Evolutionary conservation across 2,329 filamentous ascomycete genomes (phyloP).

Genomic region (Pestalotiopsis sp.): DNA sequence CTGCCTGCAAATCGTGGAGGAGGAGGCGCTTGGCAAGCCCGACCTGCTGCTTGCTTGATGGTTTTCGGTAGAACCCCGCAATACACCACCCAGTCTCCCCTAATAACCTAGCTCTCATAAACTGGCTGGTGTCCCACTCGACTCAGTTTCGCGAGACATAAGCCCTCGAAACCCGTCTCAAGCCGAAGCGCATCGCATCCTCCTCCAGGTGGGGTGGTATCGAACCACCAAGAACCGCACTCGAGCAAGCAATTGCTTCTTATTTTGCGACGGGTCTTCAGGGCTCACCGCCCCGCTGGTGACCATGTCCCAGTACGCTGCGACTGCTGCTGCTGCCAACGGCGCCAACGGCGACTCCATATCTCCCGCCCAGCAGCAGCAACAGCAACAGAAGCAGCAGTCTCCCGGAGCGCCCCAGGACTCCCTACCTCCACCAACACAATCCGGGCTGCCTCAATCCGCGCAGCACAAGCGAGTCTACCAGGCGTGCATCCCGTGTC

Average conservation of each 20-base stretch:
- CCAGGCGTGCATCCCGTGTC: slow-evolving; percentile 65
- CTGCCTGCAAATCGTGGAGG: neutral
- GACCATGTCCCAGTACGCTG: slow-evolving; percentile 14
- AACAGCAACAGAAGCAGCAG: slow-evolving; percentile 18
- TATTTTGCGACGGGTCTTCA: neutral
- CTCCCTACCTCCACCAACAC: neutral
- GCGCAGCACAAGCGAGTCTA: slow-evolving; percentile 64
- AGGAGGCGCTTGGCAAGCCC: neutral
- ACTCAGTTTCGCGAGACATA: slow-evolving; percentile 21
- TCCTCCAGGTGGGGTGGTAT: slow-evolving; percentile 10
- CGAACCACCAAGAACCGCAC: slow-evolving; percentile 11
- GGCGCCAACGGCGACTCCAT: neutral
- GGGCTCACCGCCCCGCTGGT: slow-evolving; percentile 12
- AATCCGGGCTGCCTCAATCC: slow-evolving; percentile 12
- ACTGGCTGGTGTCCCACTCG: slow-evolving; percentile 17
- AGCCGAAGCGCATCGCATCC: slow-evolving; percentile 27
- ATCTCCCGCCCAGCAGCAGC: slow-evolving; percentile 1
- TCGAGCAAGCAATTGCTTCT: neutral
- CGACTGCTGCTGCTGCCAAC: neutral
- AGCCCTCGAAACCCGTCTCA: slow-evolving; percentile 36
- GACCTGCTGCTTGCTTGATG: neutral
- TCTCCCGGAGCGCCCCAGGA: slow-evolving; percentile 5
- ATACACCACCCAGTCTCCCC: slow-evolving; percentile 3
- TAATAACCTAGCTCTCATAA: slow-evolving; percentile 12
- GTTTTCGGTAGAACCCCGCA: slow-evolving; percentile 4